phyloP scores from a whole-genome alignment of 495 filamentous ascomycete genomes.

The Talaromyces adpressus region DNA sequence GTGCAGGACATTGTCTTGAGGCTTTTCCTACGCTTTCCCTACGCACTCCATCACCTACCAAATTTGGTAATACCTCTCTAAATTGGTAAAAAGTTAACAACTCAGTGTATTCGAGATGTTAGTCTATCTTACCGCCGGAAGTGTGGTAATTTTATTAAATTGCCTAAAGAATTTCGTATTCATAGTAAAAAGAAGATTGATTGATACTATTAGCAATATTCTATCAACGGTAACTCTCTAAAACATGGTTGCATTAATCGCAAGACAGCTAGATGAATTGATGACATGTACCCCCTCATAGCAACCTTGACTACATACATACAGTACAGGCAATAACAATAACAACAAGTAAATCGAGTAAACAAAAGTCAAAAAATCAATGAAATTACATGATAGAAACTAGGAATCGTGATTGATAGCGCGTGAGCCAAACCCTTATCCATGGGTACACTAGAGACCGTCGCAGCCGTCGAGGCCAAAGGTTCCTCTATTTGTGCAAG shows the following conservation, averaged over 20 bases:
- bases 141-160: not conserved
- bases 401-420: not conserved
- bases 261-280: too few species aligned
- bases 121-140: too few species aligned
- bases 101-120: not conserved
- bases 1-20: not conserved
- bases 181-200: too few species aligned
- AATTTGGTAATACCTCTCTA: not conserved
- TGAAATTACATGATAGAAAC: not conserved
- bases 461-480: not conserved
- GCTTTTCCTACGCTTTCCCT: too few species aligned
- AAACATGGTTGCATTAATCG: too few species aligned
- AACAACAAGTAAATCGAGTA: not conserved
- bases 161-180: too few species aligned
- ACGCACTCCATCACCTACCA: not conserved
- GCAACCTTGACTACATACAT: not conserved
- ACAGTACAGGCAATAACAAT: not conserved
- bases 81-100: not conserved
- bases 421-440: not conserved
- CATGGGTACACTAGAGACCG: not conserved
- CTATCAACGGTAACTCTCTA: too few species aligned
- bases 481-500: slow-evolving; percentile 8
- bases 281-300: not conserved
- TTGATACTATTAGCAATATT: too few species aligned
- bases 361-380: not conserved